Percentiles rank a stretch among this genome's conserved stretches.
Conservation (phyloP, 331 rosid genomes). For the Rosa hybrid region DNA sequence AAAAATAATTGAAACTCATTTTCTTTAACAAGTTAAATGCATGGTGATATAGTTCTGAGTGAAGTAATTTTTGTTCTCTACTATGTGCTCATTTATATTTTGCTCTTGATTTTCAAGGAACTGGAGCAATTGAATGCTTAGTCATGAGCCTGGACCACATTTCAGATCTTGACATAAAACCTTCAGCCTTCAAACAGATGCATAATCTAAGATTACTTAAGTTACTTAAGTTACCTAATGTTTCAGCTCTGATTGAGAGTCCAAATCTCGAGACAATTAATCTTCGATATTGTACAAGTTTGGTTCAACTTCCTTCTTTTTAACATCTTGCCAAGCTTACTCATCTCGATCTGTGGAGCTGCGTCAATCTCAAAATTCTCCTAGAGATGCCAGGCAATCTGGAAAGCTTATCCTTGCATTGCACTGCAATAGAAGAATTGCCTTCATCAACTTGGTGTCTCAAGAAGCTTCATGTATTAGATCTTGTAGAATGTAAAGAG, state of each 20-base stretch:
- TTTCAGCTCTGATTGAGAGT: too few relatives aligned
- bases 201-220: neutral
- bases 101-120: neutral
- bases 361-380: neutral
- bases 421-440: too few relatives aligned
- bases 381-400: too few relatives aligned
- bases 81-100: neutral
- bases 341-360: accelerated
- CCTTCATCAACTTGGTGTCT: too few relatives aligned
- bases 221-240: too few relatives aligned
- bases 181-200: neutral
- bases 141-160: neutral
- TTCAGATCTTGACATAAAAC: neutral
- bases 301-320: slow-evolving; percentile 3
- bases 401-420: too few relatives aligned
- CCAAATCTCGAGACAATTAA: neutral
- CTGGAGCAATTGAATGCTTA: neutral
- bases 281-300: neutral
- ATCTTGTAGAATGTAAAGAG: too few relatives aligned
- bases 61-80: too few relatives aligned
- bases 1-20: too few relatives aligned
- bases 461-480: too few relatives aligned
- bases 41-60: too few relatives aligned
- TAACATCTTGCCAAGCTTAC: neutral
- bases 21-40: neutral